Percentiles rank a stretch among this genome's conserved stretches.
phyloP scores from a whole-genome alignment of 2,329 filamentous ascomycete species.

The Diaporthe longicolla region DNA sequence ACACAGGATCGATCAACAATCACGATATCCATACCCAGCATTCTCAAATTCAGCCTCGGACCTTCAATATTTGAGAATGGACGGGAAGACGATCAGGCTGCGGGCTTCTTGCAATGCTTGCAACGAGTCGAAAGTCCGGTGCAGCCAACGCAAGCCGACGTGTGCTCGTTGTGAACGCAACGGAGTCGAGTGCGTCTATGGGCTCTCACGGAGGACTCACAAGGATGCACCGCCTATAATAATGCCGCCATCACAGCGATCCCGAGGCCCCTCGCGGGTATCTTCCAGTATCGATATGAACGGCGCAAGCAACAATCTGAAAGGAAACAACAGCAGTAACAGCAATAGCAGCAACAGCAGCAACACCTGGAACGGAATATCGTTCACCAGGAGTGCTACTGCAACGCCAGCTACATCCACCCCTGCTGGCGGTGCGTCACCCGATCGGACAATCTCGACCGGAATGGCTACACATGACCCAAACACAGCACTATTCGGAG shows the following conservation, averaged over 20 bases:
- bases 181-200: slow-evolving; percentile 29
- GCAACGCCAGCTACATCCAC: slow-evolving; percentile 4
- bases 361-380: background rate
- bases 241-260: slow-evolving; percentile 24
- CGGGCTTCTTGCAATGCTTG: slow-evolving; percentile 36
- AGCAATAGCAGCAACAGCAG: background rate
- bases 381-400: slow-evolving; percentile 5
- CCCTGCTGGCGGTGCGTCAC: background rate
- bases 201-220: slow-evolving; percentile 25
- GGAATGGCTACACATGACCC: slow-evolving; percentile 7
- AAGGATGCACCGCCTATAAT: slow-evolving; percentile 32
- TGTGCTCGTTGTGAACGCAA: slow-evolving; percentile 23
- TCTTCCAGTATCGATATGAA: slow-evolving; percentile 2
- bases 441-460: background rate
- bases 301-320: background rate
- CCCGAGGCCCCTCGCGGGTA: background rate
- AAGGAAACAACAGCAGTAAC: background rate
- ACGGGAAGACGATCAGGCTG: slow-evolving; percentile 22
- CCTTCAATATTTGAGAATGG: background rate
- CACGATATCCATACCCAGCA: background rate
- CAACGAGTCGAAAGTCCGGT: slow-evolving; percentile 37
- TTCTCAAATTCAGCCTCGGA: background rate
- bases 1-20: background rate
- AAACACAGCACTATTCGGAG: slow-evolving; percentile 17
- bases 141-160: slow-evolving; percentile 31